Percentiles rank a stretch among this genome's conserved stretches.
Evolutionary conservation across 805 yeast species (phyloP).

Genomic region (Candida adriatica): DNA sequence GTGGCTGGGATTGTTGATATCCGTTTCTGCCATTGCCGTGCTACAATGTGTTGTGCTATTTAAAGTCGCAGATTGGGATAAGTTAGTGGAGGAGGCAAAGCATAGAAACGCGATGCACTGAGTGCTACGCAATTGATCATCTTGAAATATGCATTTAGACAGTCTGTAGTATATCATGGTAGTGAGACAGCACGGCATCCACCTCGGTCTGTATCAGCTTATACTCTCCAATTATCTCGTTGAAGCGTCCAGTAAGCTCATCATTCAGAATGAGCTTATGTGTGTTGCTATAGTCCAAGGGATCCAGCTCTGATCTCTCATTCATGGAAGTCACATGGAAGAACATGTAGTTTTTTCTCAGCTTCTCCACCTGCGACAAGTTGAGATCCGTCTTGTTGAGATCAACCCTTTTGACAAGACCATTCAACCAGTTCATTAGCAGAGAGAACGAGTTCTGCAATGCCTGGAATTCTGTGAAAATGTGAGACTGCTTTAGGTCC

Average conservation of each 20-base stretch:
- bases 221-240: conserved; percentile 9
- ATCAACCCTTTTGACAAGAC: conserved; percentile 16
- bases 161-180: conserved; percentile 1
- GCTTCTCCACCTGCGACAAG: conserved; percentile 24
- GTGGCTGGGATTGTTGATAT: not conserved
- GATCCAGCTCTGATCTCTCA: conserved; percentile 7
- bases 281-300: conserved; percentile 12
- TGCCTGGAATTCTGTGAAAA: conserved; percentile 31
- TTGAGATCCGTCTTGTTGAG: conserved; percentile 22
- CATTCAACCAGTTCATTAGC: conserved; percentile 21
- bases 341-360: conserved; percentile 33
- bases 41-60: conserved; percentile 31
- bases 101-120: conserved; percentile 19
- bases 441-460: conserved; percentile 31
- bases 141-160: too few species aligned
- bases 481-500: conserved; percentile 17
- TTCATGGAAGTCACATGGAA: conserved; percentile 27
- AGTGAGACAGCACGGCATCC: conserved; percentile 4
- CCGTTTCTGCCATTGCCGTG: not conserved
- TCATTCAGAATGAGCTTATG: conserved; percentile 18
- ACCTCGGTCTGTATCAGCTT: conserved; percentile 5
- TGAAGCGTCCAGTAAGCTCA: conserved; percentile 10
- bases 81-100: conserved; percentile 38
- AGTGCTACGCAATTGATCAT: conserved; percentile 7
- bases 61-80: conserved; percentile 43